Conservation (phyloP, 495 filamentous ascomycete species). For the Apodospora peruviana region DNA sequence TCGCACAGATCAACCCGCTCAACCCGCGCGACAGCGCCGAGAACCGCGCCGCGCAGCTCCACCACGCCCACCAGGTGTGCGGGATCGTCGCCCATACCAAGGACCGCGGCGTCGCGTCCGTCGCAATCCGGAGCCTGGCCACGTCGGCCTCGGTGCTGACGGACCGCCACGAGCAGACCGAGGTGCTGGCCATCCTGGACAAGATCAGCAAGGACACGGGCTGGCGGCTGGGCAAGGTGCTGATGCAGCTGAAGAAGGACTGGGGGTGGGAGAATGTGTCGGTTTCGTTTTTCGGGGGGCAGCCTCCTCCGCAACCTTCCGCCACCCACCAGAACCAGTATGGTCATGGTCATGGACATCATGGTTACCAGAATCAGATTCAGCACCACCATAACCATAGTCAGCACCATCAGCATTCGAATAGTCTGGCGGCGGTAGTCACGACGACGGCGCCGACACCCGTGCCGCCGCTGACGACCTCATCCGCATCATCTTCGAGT, state of each 20-base stretch:
- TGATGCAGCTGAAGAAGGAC: constrained; percentile 60
- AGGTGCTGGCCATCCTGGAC: constrained; percentile 72
- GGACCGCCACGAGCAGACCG: constrained; percentile 67
- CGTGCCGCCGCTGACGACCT: background rate
- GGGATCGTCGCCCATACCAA: constrained; percentile 82
- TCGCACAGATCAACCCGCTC: constrained; percentile 75
- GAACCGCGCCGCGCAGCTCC: constrained; percentile 61
- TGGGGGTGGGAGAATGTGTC: constrained; percentile 62
- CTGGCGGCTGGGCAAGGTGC: constrained; percentile 66
- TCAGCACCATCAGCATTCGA: background rate
- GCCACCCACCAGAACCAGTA: too few relatives aligned
- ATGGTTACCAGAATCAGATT: background rate
- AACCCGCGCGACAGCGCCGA: constrained; percentile 48
- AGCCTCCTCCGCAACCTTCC: too few relatives aligned
- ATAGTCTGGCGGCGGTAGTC: background rate
- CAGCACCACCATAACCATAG: background rate
- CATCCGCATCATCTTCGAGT: background rate
- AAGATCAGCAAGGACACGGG: constrained; percentile 70
- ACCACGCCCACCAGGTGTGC: constrained; percentile 75
- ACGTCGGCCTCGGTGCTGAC: constrained; percentile 73
- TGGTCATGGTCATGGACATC: too few relatives aligned
- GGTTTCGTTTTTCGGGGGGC: background rate
- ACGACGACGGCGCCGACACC: background rate
- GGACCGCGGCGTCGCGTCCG: constrained; percentile 70
- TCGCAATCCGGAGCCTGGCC: constrained; percentile 71